phyloP scores from a whole-genome alignment of 371 early-diverging fungal species.

The Syncephalis plumigaleata region DNA sequence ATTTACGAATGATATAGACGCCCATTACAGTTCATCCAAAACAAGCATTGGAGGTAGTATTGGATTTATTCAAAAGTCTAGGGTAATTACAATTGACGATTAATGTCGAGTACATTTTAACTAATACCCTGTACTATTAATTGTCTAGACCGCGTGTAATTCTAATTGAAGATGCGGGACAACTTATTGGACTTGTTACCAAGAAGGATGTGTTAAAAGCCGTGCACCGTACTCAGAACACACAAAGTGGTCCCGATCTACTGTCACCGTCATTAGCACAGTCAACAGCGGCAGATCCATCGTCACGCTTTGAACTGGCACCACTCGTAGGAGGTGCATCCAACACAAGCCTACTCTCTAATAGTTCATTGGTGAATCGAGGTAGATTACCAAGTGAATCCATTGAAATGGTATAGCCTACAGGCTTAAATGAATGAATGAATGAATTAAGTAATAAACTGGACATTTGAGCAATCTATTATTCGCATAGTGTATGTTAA shows the following conservation, averaged over 20 bases:
- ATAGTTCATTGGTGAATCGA: too few species aligned
- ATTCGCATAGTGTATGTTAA: too few species aligned
- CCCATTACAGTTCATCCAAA: slow-evolving; percentile 70
- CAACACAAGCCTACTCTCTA: too few species aligned
- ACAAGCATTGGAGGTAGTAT: slow-evolving; percentile 68
- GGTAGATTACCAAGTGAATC: too few species aligned
- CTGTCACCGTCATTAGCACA: too few species aligned
- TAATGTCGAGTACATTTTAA: background rate
- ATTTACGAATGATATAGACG: slow-evolving; percentile 20
- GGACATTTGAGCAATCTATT: too few species aligned
- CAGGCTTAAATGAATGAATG: too few species aligned
- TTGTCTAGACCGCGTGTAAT: slow-evolving; percentile 45
- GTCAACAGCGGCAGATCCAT: too few species aligned
- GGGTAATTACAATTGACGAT: slow-evolving; percentile 22
- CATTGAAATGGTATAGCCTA: too few species aligned
- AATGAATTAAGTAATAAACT: too few species aligned
- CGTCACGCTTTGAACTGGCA: too few species aligned
- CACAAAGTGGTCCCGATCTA: background rate
- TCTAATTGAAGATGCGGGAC: slow-evolving; percentile 45
- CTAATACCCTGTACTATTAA: background rate
- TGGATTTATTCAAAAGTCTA: slow-evolving; percentile 83
- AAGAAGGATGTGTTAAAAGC: slow-evolving; percentile 55
- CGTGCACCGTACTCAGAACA: background rate
- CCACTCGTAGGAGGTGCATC: too few species aligned
- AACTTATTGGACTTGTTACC: slow-evolving; percentile 51